A percentile compares a stretch with the other conserved stretches of the same genome.
Conservation (phyloP, 305 asterid species). For the Andrographis paniculata region DNA sequence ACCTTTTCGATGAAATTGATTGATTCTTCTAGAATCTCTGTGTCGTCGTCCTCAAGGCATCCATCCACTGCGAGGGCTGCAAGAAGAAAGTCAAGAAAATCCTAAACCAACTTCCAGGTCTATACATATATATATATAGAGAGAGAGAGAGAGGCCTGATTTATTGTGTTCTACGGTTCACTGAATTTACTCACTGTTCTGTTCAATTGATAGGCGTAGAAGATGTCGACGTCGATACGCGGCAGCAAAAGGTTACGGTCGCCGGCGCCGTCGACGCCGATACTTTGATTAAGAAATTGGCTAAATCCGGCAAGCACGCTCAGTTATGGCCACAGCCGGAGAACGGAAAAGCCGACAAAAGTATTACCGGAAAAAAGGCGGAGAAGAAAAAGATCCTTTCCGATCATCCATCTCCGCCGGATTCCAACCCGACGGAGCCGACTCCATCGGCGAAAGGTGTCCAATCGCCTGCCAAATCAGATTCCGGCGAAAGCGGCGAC, state of each 20-base stretch:
- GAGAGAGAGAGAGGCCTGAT: no score
- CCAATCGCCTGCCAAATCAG: no score
- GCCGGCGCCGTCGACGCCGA: conserved; percentile 38
- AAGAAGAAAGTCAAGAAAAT: conserved; percentile 55
- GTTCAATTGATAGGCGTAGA: conserved; percentile 32
- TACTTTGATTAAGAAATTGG: conserved; percentile 31
- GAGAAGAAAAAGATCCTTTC: conserved; percentile 11
- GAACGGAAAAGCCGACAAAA: conserved; percentile 1
- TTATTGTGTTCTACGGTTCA: neutral
- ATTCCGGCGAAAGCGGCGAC: no score
- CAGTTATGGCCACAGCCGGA: conserved; percentile 43
- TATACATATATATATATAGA: neutral
- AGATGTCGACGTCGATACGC: conserved; percentile 39
- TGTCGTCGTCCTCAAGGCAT: conserved; percentile 33
- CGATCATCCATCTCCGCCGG: no score
- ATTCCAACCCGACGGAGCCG: no score
- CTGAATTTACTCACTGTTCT: neutral
- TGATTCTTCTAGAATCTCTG: no score
- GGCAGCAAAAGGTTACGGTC: conserved; percentile 56
- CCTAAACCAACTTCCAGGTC: conserved; percentile 41
- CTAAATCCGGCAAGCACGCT: conserved; percentile 54
- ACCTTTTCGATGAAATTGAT: no score
- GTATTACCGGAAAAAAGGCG: neutral
- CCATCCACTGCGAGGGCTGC: conserved; percentile 74
- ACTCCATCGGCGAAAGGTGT: no score